Base-by-base conservation (phyloP, 805 yeast species). In the Candida patagonica region DNA sequence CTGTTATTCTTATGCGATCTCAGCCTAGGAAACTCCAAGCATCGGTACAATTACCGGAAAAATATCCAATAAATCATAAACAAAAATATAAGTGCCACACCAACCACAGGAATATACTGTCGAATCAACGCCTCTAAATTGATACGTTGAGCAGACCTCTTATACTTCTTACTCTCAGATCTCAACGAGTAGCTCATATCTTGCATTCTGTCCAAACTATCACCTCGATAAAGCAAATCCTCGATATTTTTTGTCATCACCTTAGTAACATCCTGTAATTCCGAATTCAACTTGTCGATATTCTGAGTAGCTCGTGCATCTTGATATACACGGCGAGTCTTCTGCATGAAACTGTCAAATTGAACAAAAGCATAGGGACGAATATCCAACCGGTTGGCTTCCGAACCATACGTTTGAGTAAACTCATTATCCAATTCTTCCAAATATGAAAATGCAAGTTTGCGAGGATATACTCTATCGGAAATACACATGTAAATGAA, bases 181-280 rank as follows among this genome's bases (percentile, higher is more conserved):
- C 84, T 76, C 59, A 92, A 70, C 30, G 79, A 73, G 8, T 80
- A 74, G 25, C 95, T 83, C 55, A 92, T 68, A 56, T 92, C 96
- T 43, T 85, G 76, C 89, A 92, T 84, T 33, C 62, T 52, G 60
- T 92, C 97, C 49, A 92, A 70, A 5, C 88, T 80, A 59, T 92
- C 97, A 9, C 99, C 99, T 55, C 99, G 73, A 61, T 89, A 88
- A 27, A 92, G 70, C 48, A 92, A 67, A 61, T 92, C 98, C 60
- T 92, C 97, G 43, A 92, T 92, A 60, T 92, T 92, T 54, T 89
- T 89, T 44, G 95, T 86, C 94, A 92, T 84, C 42, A 92, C 94
- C 48, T 84, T 78, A 52, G 89, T 87, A 35, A 92, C 98, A 54
- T 94, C 99, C 37, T 82, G 86, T 48, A 92, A 67, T 51, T 92